Evolutionary conservation across 371 early-diverging fungal genomes (phyloP), one percentile per base, ranked within the genome.

Genomic region (Phascolomyces articulosus): DNA sequence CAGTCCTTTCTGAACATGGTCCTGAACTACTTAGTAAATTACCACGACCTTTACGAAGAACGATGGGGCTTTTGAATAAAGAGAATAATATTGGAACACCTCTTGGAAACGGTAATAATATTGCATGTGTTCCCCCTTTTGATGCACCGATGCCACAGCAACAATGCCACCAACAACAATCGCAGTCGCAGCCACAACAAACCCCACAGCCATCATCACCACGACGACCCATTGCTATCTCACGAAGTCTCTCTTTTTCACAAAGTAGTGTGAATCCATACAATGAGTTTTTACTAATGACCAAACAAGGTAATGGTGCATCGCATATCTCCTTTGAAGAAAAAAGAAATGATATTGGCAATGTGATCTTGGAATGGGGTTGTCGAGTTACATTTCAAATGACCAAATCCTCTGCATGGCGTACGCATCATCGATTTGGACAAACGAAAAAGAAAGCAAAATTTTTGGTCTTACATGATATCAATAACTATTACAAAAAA

Each of bases 401-500:
- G 31, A 28, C 60, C 0, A 28, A 29, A 9, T 16, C 24, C 18
- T 26, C 60, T 9, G 24, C 8, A 40, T 59, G 47, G 47, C n/a
- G n/a, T n/a, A 11, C 60, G 11, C 60, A 59, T 47, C 8, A 13
- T 10, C 60, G 60, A 1, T 40, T 18, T 26, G 60, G 26, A 44
- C 24, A 41, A 18, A 44, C 2, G 3, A 59, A 59, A 26, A 59
- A 59, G 44, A 27, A 41, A 21, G 60, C 60, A 21, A 40, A 41
- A 8, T 21, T 15, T 16, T 28, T 44, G 26, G 60, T 59, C 2
- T 11, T 44, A 20, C 24, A 28, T n/a, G 60, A 59, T 20, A 59
- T 59, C 18, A 13, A 44, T 26, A 15, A 41, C 7, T 59, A 59
- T 27, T 59, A 59, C 18, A n/a, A 47, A 58, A 58, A 40, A 13